These are phyloP conservation scores for Diddensiella transvaalensis DNA, from an alignment of 805 yeast species.

Conservation along the genomic window DNA sequence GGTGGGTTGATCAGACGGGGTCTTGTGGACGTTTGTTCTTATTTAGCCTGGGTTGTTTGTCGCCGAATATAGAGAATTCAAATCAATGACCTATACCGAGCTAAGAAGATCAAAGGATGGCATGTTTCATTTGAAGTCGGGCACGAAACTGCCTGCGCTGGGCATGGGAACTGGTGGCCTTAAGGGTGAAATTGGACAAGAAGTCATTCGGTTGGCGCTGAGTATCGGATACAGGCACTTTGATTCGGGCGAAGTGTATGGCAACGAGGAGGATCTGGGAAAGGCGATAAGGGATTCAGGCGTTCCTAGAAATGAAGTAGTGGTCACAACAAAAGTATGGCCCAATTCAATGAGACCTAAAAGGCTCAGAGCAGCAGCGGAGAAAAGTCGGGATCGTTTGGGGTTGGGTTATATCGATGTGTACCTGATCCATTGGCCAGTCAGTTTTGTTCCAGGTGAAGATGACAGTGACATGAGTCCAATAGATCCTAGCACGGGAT, in stretches of 20 bases:
- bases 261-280: constrained; percentile 67
- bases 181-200: background rate
- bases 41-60: no score
- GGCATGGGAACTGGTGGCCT: background rate
- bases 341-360: constrained; percentile 49
- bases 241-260: constrained; percentile 70
- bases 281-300: constrained; percentile 38
- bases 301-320: constrained; percentile 41
- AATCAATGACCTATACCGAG: no score
- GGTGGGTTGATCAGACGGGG: no score
- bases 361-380: constrained; percentile 55
- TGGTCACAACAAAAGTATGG: constrained; percentile 74
- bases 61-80: no score
- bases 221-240: constrained; percentile 67
- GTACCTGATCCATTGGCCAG: constrained; percentile 49
- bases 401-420: constrained; percentile 60
- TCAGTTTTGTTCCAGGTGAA: constrained; percentile 26
- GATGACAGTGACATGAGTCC: constrained; percentile 15
- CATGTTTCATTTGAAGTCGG: background rate
- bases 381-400: constrained; percentile 48
- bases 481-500: background rate
- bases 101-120: no score
- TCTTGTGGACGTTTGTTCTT: no score
- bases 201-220: constrained; percentile 41
- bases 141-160: background rate